phyloP scores from a whole-genome alignment of 352 stramenopile species.

The Phytophthora colocasiae region DNA sequence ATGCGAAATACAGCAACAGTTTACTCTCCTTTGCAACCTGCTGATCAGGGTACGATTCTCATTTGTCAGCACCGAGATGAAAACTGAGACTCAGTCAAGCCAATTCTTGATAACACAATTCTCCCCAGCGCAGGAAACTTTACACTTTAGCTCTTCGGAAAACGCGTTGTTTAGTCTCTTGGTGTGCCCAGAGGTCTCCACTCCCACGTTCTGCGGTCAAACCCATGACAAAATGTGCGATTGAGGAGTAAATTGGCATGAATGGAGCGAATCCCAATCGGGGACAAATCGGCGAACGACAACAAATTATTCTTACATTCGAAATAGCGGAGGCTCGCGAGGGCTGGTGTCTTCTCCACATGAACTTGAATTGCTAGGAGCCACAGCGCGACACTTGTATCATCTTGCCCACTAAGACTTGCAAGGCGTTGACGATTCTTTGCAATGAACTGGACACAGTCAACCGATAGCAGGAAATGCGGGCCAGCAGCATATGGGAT shows the following conservation, averaged over 20 bases:
- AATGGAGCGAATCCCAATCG: constrained; percentile 12
- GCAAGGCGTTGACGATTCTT: constrained; percentile 37
- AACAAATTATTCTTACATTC: constrained; percentile 6
- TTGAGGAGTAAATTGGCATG: constrained; percentile 10
- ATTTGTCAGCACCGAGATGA: too few species aligned
- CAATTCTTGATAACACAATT: too few species aligned
- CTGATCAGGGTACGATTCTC: too few species aligned
- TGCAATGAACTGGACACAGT: constrained; percentile 52
- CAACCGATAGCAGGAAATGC: constrained; percentile 54
- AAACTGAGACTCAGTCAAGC: too few species aligned
- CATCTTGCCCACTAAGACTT: constrained; percentile 48
- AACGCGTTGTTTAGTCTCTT: neutral
- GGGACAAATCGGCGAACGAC: constrained; percentile 16
- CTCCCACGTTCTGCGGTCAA: neutral
- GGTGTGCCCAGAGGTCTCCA: neutral
- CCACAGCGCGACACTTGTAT: constrained; percentile 67
- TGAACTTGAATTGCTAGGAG: constrained; percentile 59
- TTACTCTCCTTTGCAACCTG: too few species aligned
- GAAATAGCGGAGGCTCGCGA: neutral
- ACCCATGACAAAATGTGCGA: constrained; percentile 7
- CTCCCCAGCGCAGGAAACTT: too few species aligned
- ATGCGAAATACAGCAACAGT: too few species aligned
- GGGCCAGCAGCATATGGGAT: constrained; percentile 43
- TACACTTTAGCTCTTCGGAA: too few species aligned
- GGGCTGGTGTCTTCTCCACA: constrained; percentile 10